phyloP scores from a whole-genome alignment of 345 rosid species.

The Eutrema yunnanense region DNA sequence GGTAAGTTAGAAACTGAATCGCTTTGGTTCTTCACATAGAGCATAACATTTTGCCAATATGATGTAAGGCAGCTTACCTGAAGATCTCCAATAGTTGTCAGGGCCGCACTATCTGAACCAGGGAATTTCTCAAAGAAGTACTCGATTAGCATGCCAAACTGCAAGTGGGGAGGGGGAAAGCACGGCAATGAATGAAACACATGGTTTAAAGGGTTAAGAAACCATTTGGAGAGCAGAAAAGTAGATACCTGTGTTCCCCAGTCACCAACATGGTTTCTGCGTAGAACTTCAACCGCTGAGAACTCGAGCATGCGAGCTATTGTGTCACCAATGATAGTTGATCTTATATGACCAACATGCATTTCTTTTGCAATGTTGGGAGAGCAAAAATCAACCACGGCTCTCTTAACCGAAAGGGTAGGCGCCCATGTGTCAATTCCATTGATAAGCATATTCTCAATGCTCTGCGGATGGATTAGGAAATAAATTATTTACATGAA shows the following conservation, averaged over 20 bases:
- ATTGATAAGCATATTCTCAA: constrained; percentile 61
- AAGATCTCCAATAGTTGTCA: constrained; percentile 67
- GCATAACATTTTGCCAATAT: not conserved
- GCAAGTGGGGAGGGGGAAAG: not conserved
- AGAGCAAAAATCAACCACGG: constrained; percentile 85
- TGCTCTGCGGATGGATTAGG: constrained; percentile 32
- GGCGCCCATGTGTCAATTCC: constrained; percentile 87
- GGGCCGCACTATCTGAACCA: constrained; percentile 40
- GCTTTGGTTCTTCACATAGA: not conserved
- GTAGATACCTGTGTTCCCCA: constrained; percentile 84
- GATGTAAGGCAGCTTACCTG: constrained; percentile 47
- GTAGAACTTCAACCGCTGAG: too few species aligned
- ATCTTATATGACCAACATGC: too few species aligned
- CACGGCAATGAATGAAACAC: too few species aligned
- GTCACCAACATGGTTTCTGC: too few species aligned
- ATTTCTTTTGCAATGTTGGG: constrained; percentile 91
- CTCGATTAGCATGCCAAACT: constrained; percentile 94
- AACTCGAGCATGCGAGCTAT: too few species aligned
- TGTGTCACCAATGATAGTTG: too few species aligned
- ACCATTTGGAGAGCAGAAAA: too few species aligned
- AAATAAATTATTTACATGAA: not conserved
- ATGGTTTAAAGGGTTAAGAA: too few species aligned
- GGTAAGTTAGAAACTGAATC: constrained; percentile 16
- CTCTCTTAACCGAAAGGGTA: constrained; percentile 44
- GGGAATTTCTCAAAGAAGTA: constrained; percentile 71